Evolutionary conservation across 2,329 filamentous ascomycete genomes (phyloP).

Genomic region (Trichoderma lentiforme): DNA sequence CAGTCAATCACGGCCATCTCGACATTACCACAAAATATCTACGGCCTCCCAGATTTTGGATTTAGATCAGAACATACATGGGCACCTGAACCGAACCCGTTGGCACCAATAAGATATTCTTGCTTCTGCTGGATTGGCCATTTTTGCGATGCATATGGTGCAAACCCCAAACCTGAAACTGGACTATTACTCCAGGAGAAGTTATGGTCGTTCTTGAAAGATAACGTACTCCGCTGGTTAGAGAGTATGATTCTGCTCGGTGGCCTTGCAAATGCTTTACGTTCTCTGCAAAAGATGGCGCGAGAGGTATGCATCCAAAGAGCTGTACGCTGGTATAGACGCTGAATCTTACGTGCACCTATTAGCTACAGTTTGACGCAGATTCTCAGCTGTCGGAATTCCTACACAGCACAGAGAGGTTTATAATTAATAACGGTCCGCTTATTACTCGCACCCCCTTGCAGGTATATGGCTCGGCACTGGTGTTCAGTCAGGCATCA

Average conservation of each 20-base stretch:
- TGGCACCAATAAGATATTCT: conserved; percentile 26
- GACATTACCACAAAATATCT: conserved; percentile 37
- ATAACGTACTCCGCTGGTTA: conserved; percentile 22
- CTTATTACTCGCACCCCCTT: conserved; percentile 29
- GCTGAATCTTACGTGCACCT: not conserved
- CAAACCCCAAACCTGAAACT: not conserved
- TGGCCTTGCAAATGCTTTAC: conserved; percentile 14
- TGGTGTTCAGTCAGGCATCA: conserved; percentile 30
- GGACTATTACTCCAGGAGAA: conserved; percentile 23
- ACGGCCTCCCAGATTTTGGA: conserved; percentile 26
- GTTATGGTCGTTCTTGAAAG: conserved; percentile 21
- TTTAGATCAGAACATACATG: conserved; percentile 24
- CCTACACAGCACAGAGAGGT: conserved; percentile 25
- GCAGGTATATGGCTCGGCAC: conserved; percentile 35
- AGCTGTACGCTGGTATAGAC: too few species aligned
- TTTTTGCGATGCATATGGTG: conserved; percentile 22
- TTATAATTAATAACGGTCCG: conserved; percentile 26
- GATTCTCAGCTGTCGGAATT: conserved; percentile 27
- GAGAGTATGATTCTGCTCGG: conserved; percentile 21
- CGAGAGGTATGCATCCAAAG: not conserved
- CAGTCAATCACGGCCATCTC: conserved; percentile 34
- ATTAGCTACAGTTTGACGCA: not conserved
- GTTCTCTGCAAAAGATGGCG: conserved; percentile 11
- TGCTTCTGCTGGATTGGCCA: conserved; percentile 34
- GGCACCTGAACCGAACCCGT: conserved; percentile 20